Conservation (phyloP, 169 alveolate species). For the Miamiensis avidus region DNA sequence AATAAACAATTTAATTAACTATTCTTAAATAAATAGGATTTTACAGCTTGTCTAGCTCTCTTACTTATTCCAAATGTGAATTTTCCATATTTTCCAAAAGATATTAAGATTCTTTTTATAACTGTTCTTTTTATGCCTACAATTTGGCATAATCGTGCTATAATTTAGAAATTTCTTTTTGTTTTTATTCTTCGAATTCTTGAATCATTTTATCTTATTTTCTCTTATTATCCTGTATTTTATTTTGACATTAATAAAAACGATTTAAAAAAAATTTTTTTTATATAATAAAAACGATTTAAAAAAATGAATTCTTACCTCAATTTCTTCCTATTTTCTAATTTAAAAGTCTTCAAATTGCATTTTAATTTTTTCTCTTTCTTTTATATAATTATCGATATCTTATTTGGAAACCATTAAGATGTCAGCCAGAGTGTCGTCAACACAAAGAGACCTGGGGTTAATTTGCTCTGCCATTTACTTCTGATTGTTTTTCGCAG, state of each 20-base stretch:
- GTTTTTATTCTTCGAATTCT: background rate
- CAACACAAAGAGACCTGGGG: slow-evolving; percentile 49
- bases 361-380: slow-evolving; percentile 46
- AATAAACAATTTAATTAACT: no score
- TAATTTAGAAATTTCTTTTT: background rate
- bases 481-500: slow-evolving; percentile 28
- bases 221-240: background rate
- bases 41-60: slow-evolving; percentile 58
- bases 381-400: slow-evolving; percentile 41
- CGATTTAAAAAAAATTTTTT: background rate
- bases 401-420: slow-evolving; percentile 39
- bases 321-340: slow-evolving; percentile 53
- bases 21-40: no score
- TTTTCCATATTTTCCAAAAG: slow-evolving; percentile 67
- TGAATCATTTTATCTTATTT: background rate
- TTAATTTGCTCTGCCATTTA: slow-evolving; percentile 36
- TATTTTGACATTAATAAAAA: background rate
- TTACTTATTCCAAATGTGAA: slow-evolving; percentile 67
- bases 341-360: slow-evolving; percentile 55
- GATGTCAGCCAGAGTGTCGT: slow-evolving; percentile 58
- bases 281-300: no score
- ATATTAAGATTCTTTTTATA: slow-evolving; percentile 19
- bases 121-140: background rate
- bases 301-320: no score
- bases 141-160: background rate